These are phyloP conservation scores for Picea sitchensis DNA, from an alignment of 75 land plant species.

Conservation along the genomic window DNA sequence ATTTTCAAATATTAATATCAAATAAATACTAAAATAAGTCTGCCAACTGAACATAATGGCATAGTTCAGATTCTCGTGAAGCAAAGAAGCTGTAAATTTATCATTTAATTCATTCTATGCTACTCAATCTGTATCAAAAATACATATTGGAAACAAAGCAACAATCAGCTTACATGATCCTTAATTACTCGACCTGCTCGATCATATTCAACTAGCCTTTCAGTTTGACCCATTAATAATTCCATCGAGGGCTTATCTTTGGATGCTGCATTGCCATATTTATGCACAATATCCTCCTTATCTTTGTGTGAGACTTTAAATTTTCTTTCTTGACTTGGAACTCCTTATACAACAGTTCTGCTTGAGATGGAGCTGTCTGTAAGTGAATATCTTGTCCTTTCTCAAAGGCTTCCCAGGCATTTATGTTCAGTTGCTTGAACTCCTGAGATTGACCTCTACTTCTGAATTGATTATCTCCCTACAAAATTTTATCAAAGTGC, in stretches of 20 bases:
- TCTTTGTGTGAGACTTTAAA: constrained; percentile 27
- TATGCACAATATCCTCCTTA: constrained; percentile 38
- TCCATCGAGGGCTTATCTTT: constrained; percentile 40
- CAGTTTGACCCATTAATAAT: constrained; percentile 45
- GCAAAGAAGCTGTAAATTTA: too few species aligned
- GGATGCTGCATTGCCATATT: constrained; percentile 49
- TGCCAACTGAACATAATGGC: too few species aligned
- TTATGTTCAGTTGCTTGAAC: constrained; percentile 50
- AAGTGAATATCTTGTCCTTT: constrained; percentile 54
- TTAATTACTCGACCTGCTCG: constrained; percentile 45
- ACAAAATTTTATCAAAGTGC: too few species aligned
- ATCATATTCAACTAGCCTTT: constrained; percentile 48
- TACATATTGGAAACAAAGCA: too few species aligned
- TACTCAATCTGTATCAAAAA: too few species aligned
- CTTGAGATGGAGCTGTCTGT: constrained; percentile 57
- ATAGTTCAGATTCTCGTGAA: too few species aligned
- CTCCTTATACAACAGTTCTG: constrained; percentile 40
- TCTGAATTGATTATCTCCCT: constrained; percentile 48
- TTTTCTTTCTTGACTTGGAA: constrained; percentile 48
- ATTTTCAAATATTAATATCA: too few species aligned
- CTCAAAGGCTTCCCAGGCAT: constrained; percentile 51
- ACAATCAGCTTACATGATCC: too few species aligned
- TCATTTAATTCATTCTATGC: too few species aligned
- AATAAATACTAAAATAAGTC: too few species aligned
- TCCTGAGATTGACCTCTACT: constrained; percentile 35